Base-by-base conservation (phyloP, 495 filamentous ascomycete genomes). In the Lindgomyces ingoldianus region DNA sequence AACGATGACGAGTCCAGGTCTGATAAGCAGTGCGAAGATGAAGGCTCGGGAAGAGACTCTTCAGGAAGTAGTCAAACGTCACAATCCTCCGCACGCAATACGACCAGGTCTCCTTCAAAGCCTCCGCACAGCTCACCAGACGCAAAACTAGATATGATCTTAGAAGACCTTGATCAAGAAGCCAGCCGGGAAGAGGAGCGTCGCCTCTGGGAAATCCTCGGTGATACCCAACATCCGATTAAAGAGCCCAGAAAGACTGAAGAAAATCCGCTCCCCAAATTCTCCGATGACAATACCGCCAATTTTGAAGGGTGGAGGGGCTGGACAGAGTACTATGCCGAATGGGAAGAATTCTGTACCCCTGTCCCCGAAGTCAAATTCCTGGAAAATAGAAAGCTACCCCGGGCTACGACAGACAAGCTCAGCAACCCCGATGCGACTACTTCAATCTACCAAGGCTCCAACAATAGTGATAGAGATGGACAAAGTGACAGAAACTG, bases 131-230 rank as follows among this genome's bases (percentile, higher is more conserved):
- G 10, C 19, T 22, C 39, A 14, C 77, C 79, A 61, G 69, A 74
- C 11, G 69, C 53, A 4, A 74, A 81, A 53, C 82, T 87, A 48
- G 74, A 72, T 0, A 81, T 87, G 52, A 6, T 39, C 33, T 77
- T 83, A 0, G 85, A 89, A 60, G 60, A 58, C 0, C 52, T 81
- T 4, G 89, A 93, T 64, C 72, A 66, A 22, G 70, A 78, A 62
- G 69, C 75, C 14, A 82, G 82, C 60, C 75, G 70, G 14, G 52
- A 66, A 8, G 87, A 89, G 72, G 88, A 92, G 74, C 68, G 71
- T 36, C 65, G 72, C 12, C 59, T 91, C 10, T 87, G 85, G 84
- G 60, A 63, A 0, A 39, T 86, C 10, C 70, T 92, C 11, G 74
- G 73, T 4, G 21, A 4, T 19, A 1, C 29, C 4, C 18, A 27